Percentiles rank a stretch among this genome's conserved stretches.
These are phyloP conservation scores for Ceratobasidium sp. DNA, from an alignment of 1,284 basidiomycete genomes.

Conservation along the genomic window DNA sequence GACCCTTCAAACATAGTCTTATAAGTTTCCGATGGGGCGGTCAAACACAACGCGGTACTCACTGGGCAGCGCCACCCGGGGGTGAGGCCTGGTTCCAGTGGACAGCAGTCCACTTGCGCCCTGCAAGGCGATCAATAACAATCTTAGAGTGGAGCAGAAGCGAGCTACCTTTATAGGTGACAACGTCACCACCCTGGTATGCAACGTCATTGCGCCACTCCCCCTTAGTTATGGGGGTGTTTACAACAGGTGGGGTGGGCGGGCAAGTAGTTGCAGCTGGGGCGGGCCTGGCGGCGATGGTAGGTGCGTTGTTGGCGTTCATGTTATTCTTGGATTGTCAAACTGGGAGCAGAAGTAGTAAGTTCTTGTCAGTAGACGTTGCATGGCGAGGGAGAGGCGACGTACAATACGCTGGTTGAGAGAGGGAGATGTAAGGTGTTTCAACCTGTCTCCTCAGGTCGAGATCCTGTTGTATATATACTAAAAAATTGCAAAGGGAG, in stretches of 20 bases:
- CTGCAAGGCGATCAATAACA: not conserved
- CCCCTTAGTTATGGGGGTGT: too few relatives aligned
- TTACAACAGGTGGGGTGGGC: conserved; percentile 39
- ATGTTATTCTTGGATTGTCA: conserved; percentile 57
- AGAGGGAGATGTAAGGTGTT: too few relatives aligned
- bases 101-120: conserved; percentile 19
- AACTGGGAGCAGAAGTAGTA: conserved; percentile 61
- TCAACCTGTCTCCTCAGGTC: too few relatives aligned
- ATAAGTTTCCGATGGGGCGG: not conserved
- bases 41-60: not conserved
- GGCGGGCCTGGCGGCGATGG: conserved; percentile 4
- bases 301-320: conserved; percentile 27
- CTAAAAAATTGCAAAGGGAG: too few relatives aligned
- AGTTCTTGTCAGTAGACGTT: too few relatives aligned
- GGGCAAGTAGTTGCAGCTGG: conserved; percentile 6
- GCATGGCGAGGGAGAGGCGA: too few relatives aligned
- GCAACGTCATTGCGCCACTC: too few relatives aligned
- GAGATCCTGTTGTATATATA: too few relatives aligned
- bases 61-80: conserved; percentile 38
- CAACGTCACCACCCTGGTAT: conserved; percentile 47
- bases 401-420: too few relatives aligned
- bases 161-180: conserved; percentile 44
- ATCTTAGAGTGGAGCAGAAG: not conserved
- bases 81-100: conserved; percentile 49
- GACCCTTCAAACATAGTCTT: not conserved